Base-by-base conservation (phyloP, 2,329 filamentous ascomycete genomes). In the Ophiostoma triangulosporum region DNA sequence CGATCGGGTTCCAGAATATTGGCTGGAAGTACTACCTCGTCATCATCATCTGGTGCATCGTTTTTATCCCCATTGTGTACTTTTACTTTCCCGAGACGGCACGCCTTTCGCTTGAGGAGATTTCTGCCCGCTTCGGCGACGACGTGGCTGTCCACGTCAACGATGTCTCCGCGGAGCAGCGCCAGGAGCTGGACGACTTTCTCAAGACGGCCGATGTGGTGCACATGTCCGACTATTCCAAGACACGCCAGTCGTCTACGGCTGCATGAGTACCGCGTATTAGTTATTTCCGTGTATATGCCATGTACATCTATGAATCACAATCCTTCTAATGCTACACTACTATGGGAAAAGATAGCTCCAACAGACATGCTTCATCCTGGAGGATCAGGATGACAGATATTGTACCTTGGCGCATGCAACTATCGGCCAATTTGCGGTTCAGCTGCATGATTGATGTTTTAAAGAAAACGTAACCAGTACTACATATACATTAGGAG, bases 21-120 rank as follows among this genome's bases (percentile, higher is more conserved):
- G 71, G 71, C 6, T 76, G 73, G 73, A 74, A 73, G 60, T 75
- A 72, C 59, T 74, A 73, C 55, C 64, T 75, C 1, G 66, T 75
- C 26, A 68, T 74, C 31, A 72, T 74, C 27, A 63, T 63, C 50
- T 73, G 70, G 69, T 54, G 52, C 17, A 54, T 61, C 29, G 59
- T 69, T 50, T 70, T 70, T 55, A 65, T 71, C 57, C 70, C 70
- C 15, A 52, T 60, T 24, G 57, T 62, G 35, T 73, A 72, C 60
- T 68, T 71, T 58, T 73, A 66, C 61, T 71, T 64, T 59, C 69
- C 69, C 1, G 69, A 71, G 56, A 71, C 69, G 3, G 68, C 68
- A 3, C 63, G 63, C 12, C 60, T 73, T 38, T 69, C 69, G 0
- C 61, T 74, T 9, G 72, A 74, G 54, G 71, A 74, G 56, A 69